Conservation (phyloP, 352 stramenopile species). For the Phytophthora rubi region DNA sequence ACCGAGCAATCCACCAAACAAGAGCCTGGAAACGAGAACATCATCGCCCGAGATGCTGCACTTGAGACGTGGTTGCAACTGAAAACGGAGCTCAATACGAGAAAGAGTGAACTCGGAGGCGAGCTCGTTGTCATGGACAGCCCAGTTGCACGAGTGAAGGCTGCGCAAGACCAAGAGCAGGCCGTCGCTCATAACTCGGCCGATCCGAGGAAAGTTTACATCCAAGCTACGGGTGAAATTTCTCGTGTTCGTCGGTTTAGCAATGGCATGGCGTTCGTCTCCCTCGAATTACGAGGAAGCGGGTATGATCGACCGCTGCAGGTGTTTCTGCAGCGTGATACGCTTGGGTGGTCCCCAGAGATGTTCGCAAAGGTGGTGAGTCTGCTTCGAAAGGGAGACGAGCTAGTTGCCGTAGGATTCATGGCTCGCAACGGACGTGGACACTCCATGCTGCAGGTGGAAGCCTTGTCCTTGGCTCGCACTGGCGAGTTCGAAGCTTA, state of each 20-base stretch:
- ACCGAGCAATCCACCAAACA: not conserved
- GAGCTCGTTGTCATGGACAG: conserved; percentile 25
- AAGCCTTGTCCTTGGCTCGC: conserved; percentile 43
- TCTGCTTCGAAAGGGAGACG: conserved; percentile 48
- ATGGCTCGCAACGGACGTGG: conserved; percentile 46
- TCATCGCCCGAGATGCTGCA: conserved; percentile 12
- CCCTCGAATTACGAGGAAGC: conserved; percentile 29
- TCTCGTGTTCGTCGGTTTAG: conserved; percentile 49
- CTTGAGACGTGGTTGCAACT: conserved; percentile 27
- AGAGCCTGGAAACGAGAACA: conserved; percentile 4
- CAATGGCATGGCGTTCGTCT: conserved; percentile 60
- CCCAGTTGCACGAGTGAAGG: conserved; percentile 15
- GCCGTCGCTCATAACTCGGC: conserved; percentile 5
- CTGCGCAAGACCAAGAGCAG: conserved; percentile 26
- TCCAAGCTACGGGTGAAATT: conserved; percentile 47
- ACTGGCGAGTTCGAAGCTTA: conserved; percentile 49
- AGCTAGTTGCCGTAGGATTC: conserved; percentile 46
- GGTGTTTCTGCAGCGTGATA: conserved; percentile 48
- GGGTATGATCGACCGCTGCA: conserved; percentile 37
- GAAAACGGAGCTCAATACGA: conserved; percentile 17
- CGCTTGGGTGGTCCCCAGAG: conserved; percentile 33
- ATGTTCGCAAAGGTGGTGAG: conserved; percentile 38
- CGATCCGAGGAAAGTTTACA: conserved; percentile 26
- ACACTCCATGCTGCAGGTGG: conserved; percentile 48
- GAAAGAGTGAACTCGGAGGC: conserved; percentile 14